These are phyloP conservation scores for Tetracentron sinense DNA, from an alignment of 164 flowering plant genomes.

Conservation along the genomic window DNA sequence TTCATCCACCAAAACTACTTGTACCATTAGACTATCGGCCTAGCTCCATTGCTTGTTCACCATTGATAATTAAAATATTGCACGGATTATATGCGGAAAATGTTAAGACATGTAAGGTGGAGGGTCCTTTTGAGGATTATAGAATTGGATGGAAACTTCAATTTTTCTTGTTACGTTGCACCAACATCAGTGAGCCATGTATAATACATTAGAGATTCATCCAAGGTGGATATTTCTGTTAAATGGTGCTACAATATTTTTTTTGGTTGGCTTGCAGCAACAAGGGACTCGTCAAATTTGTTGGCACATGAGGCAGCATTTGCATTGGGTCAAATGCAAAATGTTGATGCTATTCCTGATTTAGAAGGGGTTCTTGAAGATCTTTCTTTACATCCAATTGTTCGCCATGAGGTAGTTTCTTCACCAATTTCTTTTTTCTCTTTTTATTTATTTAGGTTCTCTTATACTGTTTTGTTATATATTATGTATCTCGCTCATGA, in stretches of 20 bases:
- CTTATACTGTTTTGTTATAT: neutral
- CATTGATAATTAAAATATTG: neutral
- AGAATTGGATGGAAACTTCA: too few relatives aligned
- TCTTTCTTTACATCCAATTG: constrained; percentile 83
- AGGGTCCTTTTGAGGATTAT: too few relatives aligned
- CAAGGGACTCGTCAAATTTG: constrained; percentile 81
- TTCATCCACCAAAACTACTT: neutral
- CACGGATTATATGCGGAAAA: neutral
- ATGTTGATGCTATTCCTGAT: constrained; percentile 78
- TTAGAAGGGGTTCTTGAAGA: constrained; percentile 63
- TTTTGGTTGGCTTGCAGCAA: constrained; percentile 41
- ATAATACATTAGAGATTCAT: neutral
- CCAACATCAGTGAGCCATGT: too few relatives aligned
- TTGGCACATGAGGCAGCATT: constrained; percentile 98
- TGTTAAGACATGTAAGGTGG: too few relatives aligned
- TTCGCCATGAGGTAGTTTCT: constrained; percentile 82
- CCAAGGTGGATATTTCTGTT: neutral
- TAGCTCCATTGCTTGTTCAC: neutral
- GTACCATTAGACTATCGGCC: neutral
- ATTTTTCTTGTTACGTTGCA: too few relatives aligned
- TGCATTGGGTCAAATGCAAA: constrained; percentile 98
- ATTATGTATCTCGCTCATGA: too few relatives aligned
- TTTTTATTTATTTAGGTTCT: neutral
- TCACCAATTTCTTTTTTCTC: too few relatives aligned
- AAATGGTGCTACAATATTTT: too few relatives aligned